Base-by-base conservation (phyloP, 306 rosid genomes). In the Begonia masoniana region DNA sequence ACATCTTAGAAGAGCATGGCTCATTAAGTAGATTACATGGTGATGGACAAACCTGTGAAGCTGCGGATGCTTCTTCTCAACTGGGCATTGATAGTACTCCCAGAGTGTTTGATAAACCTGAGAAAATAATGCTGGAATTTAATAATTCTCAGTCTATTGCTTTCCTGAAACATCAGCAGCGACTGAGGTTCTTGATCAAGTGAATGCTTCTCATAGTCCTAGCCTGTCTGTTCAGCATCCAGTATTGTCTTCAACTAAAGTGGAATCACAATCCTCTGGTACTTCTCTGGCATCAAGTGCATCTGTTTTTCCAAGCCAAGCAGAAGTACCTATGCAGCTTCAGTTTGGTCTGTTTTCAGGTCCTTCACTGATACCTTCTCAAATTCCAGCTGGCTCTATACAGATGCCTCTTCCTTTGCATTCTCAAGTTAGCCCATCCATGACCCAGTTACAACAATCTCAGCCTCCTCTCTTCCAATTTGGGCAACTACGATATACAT, bases 401-500 rank as follows among this genome's bases (percentile, higher is more conserved):
- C 97, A 85, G 83, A 91, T 91, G 97, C 97, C 97, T 64, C 76
- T 91, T 68, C 95, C 80, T 75, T 63, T 91, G 69, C 95, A 83
- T 74, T 80, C 91, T 21, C 95, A 80, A 58, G 80, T 84, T 59
- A 81, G 79, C 15, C 68, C 87, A 56, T 76, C 95, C 51, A 71
- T 76, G 50, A 62, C 78, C 62, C 94, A 80, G 60, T 72, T 85
- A 87, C 94, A 80, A 62, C 71, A 76, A 9, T 76, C 97, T 9
- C 94, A 76, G 66, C 68, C 93, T 21, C 24, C 24, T 61, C 78
- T 85, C 48, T 91, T 91, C 78, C 97, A 85, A 69, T 91, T 91
- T 83, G 97, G 97, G 53, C 97, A 83, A 91, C 72, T 85, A 17
- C 74, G 91, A 72, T 83, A 82, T 59, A 31, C 94, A 47, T 78